Percentiles rank a stretch among this genome's conserved stretches.
phyloP scores from a whole-genome alignment of 345 rosid genomes.

The Moricandia moricandioides region DNA sequence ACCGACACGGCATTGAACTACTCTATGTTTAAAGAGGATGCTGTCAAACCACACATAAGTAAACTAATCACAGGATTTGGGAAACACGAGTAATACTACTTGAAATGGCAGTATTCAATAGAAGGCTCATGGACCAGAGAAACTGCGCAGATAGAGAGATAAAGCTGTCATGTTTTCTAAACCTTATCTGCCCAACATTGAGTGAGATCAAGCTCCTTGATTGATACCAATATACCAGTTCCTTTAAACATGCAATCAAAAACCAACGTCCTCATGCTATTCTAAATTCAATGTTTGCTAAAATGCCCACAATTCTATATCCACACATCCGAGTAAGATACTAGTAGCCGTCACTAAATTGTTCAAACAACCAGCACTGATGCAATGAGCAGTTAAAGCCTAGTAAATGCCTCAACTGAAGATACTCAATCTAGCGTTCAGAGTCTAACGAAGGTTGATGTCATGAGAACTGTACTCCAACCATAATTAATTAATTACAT shows the following conservation, averaged over 20 bases:
- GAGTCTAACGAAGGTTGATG: not conserved
- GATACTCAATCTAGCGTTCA: not conserved
- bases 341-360: not conserved
- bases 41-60: not conserved
- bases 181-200: not conserved
- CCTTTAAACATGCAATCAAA: not conserved
- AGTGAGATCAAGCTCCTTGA: not conserved
- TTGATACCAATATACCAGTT: not conserved
- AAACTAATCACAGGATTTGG: constrained; percentile 8
- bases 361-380: not conserved
- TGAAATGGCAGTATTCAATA: not conserved
- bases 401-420: not conserved
- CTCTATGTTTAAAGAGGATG: too few species aligned
- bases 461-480: not conserved
- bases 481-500: not conserved
- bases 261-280: not conserved
- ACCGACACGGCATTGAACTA: not conserved
- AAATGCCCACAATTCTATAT: not conserved
- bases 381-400: not conserved
- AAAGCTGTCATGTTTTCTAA: not conserved
- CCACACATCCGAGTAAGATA: not conserved
- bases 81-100: not conserved
- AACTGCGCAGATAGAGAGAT: too few species aligned
- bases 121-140: not conserved
- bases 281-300: not conserved